These are phyloP conservation scores for Bertia moriformis DNA, from an alignment of 2,329 filamentous ascomycete genomes.

Conservation along the genomic window DNA sequence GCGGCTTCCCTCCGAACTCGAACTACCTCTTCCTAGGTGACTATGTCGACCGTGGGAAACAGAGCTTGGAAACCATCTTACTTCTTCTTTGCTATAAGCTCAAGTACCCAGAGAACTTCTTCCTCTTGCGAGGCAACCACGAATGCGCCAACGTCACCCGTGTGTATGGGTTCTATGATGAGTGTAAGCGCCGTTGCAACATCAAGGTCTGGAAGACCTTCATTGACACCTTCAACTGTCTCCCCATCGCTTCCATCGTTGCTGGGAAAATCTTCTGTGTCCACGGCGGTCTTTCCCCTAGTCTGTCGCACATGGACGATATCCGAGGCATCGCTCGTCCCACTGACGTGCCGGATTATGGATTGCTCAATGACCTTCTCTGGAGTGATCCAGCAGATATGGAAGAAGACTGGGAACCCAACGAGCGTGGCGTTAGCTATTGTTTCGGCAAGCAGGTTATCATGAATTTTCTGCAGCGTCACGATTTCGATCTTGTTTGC, in stretches of 20 bases:
- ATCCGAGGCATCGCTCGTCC: constrained; percentile 90
- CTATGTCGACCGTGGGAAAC: constrained; percentile 92
- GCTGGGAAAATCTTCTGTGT: constrained; percentile 97
- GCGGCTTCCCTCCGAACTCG: constrained; percentile 78
- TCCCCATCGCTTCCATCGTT: constrained; percentile 88
- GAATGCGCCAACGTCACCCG: constrained; percentile 93
- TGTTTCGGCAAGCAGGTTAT: constrained; percentile 98
- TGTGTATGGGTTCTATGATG: constrained; percentile 95
- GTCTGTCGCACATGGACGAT: constrained; percentile 91
- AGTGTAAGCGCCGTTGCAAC: constrained; percentile 91
- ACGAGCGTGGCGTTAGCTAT: constrained; percentile 92
- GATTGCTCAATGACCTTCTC: constrained; percentile 80
- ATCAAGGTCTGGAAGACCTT: constrained; percentile 98
- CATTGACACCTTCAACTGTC: constrained; percentile 86
- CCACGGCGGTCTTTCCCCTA: constrained; percentile 84
- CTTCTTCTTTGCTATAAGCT: constrained; percentile 91
- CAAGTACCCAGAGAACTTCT: constrained; percentile 95
- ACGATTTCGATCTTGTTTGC: constrained; percentile 95
- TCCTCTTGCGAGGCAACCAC: constrained; percentile 84
- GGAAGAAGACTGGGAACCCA: constrained; percentile 95
- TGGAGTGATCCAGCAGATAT: constrained; percentile 98
- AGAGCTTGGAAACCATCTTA: constrained; percentile 86
- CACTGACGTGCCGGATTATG: constrained; percentile 94
- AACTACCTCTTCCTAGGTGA: constrained; percentile 93
- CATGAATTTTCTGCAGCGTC: constrained; percentile 80